These are phyloP conservation scores for Beauveria australis DNA, from an alignment of 2,329 filamentous ascomycete genomes.

Conservation along the genomic window DNA sequence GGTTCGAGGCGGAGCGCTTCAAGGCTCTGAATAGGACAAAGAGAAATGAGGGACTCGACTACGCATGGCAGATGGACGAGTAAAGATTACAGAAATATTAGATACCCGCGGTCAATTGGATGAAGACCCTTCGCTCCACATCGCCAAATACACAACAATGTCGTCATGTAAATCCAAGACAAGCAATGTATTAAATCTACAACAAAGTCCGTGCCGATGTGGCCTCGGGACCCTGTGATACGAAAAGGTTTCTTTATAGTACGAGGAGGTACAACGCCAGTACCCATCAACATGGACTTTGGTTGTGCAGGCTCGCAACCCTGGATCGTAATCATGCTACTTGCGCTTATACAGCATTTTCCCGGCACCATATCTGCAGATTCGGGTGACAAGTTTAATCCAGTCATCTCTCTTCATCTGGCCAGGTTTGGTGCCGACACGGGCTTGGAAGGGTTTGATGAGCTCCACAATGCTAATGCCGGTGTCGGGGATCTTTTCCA, in stretches of 20 bases:
- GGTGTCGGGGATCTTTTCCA: slow-evolving; percentile 43
- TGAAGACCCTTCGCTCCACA: neutral
- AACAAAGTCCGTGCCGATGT: neutral
- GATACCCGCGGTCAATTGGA: slow-evolving; percentile 1
- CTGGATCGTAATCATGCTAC: neutral
- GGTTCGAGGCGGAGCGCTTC: slow-evolving; percentile 90
- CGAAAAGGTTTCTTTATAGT: too few relatives aligned
- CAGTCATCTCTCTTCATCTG: slow-evolving; percentile 47
- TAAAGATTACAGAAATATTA: slow-evolving; percentile 30
- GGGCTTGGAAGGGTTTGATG: slow-evolving; percentile 44
- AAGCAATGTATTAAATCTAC: neutral
- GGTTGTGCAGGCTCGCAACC: neutral
- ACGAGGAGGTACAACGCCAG: neutral
- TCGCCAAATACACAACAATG: too few relatives aligned
- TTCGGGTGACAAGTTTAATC: slow-evolving; percentile 50
- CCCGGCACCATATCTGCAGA: slow-evolving; percentile 44
- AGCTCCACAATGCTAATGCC: slow-evolving; percentile 49
- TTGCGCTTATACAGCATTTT: slow-evolving; percentile 39
- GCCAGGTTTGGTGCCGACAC: slow-evolving; percentile 43
- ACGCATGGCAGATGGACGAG: slow-evolving; percentile 95
- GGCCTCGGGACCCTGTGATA: neutral
- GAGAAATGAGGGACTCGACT: slow-evolving; percentile 72
- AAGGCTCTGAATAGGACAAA: slow-evolving; percentile 72
- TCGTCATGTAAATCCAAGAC: neutral
- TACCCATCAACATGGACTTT: neutral